Base-by-base conservation (phyloP, 306 rosid species). In the Gleditsia sinensis region DNA sequence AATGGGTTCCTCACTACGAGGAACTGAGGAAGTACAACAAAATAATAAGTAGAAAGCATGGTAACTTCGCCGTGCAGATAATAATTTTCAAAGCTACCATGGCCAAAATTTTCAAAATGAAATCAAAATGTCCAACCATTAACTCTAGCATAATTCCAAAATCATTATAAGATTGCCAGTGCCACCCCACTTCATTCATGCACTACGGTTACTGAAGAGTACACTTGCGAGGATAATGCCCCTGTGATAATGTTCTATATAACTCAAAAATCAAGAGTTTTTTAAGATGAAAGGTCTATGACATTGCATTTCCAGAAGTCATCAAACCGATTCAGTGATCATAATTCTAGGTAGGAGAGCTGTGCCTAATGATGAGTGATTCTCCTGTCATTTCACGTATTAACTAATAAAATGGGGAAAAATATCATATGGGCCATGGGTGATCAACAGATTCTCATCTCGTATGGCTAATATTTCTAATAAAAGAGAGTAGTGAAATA, bases 391-490 rank as follows among this genome's bases (percentile, higher is more conserved):
- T 58, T n/a, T 77, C 70, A 77, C 89, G n/a, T 78, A 65, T 82
- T 80, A 36, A 56, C 66, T 39, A 78, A 72, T 78, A 39, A 67
- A 61, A 78, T 69, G 58, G 68, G 84, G 80, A 60, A 67, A 74
- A 81, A 74, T 74, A 58, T 85, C 85, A 20, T 84, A 74, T 82
- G 79, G 81, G 80, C 88, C 81, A 74, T 74, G 86, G 83, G 86
- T 72, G 78, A 58, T 68, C 36, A 53, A 54, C 77, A 72, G 72
- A 57, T 76, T 77, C 71, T 80, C 75, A 67, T 80, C 80, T 64
- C 77, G 37, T 51, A 76, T 72, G 78, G 78, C 14, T 75, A 65
- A 56, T 39, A 54, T 71, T 75, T 76, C 30, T 58, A 40, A 58
- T 28, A 58, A 30, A 16, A 39, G 30, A 17, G 23, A 7, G 13